These are phyloP conservation scores for Stevia rebaudiana DNA, from an alignment of 140 eudicot species.

Conservation along the genomic window DNA sequence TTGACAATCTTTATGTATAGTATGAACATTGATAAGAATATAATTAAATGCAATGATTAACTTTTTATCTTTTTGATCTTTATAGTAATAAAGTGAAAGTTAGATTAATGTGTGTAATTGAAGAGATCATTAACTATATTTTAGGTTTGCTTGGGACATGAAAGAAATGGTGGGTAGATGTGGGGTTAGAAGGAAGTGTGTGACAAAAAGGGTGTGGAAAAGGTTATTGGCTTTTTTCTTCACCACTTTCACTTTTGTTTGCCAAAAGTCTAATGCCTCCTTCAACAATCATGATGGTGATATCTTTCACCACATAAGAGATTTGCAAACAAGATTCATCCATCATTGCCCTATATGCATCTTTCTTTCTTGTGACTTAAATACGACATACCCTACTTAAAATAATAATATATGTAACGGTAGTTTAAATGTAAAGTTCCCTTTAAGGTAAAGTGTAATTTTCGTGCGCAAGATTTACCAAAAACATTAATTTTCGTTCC, in stretches of 20 bases:
- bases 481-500: no score
- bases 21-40: not conserved
- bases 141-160: slow-evolving; percentile 53
- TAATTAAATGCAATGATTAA: not conserved
- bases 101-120: slow-evolving; percentile 67
- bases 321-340: slow-evolving; percentile 70
- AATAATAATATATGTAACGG: not conserved
- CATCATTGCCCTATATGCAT: slow-evolving; percentile 55
- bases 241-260: slow-evolving; percentile 26
- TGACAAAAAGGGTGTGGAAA: slow-evolving; percentile 41
- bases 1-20: not conserved
- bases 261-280: slow-evolving; percentile 59
- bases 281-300: slow-evolving; percentile 43
- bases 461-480: no score
- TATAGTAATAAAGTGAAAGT: slow-evolving; percentile 32
- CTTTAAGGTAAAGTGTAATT: no score
- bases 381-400: slow-evolving; percentile 19
- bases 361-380: slow-evolving; percentile 35
- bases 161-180: slow-evolving; percentile 59
- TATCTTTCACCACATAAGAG: slow-evolving; percentile 47
- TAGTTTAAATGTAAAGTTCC: no score
- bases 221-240: slow-evolving; percentile 57
- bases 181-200: slow-evolving; percentile 42
- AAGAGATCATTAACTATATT: slow-evolving; percentile 65
- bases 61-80: slow-evolving; percentile 7